Percentiles rank a stretch among this genome's conserved stretches.
Evolutionary conservation across 2,329 filamentous ascomycete species (phyloP).

Genomic region (Samsoniella hepiali): DNA sequence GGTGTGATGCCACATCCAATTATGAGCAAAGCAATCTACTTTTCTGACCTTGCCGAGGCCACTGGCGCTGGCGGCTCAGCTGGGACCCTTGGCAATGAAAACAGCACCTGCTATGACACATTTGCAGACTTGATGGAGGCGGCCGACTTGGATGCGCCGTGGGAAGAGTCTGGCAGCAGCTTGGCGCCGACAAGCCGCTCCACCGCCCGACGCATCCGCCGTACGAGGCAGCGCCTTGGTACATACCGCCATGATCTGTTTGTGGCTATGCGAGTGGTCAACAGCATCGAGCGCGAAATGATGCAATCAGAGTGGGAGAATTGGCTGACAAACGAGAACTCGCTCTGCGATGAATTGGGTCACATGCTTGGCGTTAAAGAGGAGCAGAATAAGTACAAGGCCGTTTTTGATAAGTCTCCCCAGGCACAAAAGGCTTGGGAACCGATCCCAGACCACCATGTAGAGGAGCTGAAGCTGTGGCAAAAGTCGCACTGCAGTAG

Average conservation of each 20-base stretch:
- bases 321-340: constrained; percentile 79
- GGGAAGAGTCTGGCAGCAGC: constrained; percentile 48
- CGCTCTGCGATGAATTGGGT: constrained; percentile 65
- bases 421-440: constrained; percentile 33
- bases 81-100: constrained; percentile 36
- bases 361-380: constrained; percentile 39
- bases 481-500: constrained; percentile 13
- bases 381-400: constrained; percentile 23
- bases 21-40: constrained; percentile 83
- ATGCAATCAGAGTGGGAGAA: constrained; percentile 87
- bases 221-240: constrained; percentile 79
- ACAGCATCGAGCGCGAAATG: constrained; percentile 83
- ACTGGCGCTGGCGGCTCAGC: constrained; percentile 36
- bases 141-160: constrained; percentile 56
- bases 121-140: constrained; percentile 58
- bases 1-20: constrained; percentile 74
- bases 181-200: constrained; percentile 50
- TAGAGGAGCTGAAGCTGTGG: constrained; percentile 15
- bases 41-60: constrained; percentile 73
- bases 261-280: constrained; percentile 86
- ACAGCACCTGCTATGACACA: constrained; percentile 58
- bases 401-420: constrained; percentile 20
- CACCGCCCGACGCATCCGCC: constrained; percentile 64
- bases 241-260: constrained; percentile 85
- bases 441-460: constrained; percentile 19